Evolutionary conservation across 2,329 filamentous ascomycete species (phyloP).

Genomic region (Camptophora hylomeconis): DNA sequence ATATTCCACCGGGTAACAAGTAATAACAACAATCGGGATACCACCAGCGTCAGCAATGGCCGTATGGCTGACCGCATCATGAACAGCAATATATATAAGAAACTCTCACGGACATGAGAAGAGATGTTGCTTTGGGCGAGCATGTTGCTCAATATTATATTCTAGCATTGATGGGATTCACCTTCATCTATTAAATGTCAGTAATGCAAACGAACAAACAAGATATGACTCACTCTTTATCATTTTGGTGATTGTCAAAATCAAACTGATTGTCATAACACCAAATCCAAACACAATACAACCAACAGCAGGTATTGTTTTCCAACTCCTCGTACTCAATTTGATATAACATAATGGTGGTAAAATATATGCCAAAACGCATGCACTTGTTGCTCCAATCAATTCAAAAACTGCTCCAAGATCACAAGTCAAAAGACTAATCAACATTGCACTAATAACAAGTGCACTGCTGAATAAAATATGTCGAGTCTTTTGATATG

Average conservation of each 20-base stretch:
- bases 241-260: conserved; percentile 61
- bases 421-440: conserved; percentile 82
- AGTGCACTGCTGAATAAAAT: conserved; percentile 73
- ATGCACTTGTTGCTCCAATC: conserved; percentile 88
- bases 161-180: no score
- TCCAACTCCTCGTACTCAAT: conserved; percentile 56
- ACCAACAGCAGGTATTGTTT: conserved; percentile 57
- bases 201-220: no score
- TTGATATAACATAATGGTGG: conserved; percentile 94
- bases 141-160: no score
- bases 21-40: no score
- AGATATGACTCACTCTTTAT: conserved; percentile 23
- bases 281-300: conserved; percentile 63
- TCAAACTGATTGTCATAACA: conserved; percentile 70
- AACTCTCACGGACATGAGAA: no score
- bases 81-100: no score
- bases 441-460: conserved; percentile 61
- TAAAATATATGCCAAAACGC: conserved; percentile 86
- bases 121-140: no score
- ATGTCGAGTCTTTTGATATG: conserved; percentile 73
- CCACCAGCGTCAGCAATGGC: no score
- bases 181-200: no score
- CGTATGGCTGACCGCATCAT: no score
- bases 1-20: no score
- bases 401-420: conserved; percentile 90